phyloP scores from a whole-genome alignment of 1,284 basidiomycete genomes.

The Puccinia hordei region DNA sequence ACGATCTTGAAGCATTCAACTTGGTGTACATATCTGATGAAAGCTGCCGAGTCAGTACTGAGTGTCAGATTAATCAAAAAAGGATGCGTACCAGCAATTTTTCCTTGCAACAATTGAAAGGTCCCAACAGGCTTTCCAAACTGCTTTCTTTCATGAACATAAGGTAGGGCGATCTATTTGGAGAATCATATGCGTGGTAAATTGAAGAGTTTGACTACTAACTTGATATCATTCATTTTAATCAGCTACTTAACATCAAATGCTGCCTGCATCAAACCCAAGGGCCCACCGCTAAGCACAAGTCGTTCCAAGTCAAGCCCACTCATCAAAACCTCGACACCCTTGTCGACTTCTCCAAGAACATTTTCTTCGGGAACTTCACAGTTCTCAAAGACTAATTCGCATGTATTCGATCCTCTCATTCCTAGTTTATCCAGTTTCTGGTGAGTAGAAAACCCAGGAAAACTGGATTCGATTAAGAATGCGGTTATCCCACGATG shows the following conservation, averaged over 20 bases:
- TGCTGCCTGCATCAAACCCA: conserved; percentile 85
- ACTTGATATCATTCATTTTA: background rate
- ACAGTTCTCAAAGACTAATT: conserved; percentile 88
- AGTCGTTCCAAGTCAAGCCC: conserved; percentile 89
- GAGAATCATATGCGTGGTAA: background rate
- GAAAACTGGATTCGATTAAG: conserved; percentile 76
- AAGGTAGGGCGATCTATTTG: conserved; percentile 75
- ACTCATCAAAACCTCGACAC: conserved; percentile 86
- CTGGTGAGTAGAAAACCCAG: conserved; percentile 84
- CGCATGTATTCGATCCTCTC: conserved; percentile 92
- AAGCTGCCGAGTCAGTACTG: background rate
- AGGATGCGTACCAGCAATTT: conserved; percentile 58
- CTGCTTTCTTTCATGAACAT: conserved; percentile 86
- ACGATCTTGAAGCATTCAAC: conserved; percentile 80
- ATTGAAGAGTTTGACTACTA: background rate
- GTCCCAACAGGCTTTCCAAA: conserved; percentile 83
- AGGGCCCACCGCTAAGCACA: conserved; percentile 81
- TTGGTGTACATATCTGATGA: conserved; percentile 87
- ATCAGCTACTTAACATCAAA: conserved; percentile 62
- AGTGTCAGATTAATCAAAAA: background rate
- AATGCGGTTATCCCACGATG: conserved; percentile 92
- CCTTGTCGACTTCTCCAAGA: conserved; percentile 75
- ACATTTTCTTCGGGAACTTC: conserved; percentile 84
- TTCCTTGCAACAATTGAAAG: conserved; percentile 94
- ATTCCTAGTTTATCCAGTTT: conserved; percentile 95